These are phyloP conservation scores for Fistulina hepatica DNA, from an alignment of 1,284 basidiomycete species.

Conservation along the genomic window DNA sequence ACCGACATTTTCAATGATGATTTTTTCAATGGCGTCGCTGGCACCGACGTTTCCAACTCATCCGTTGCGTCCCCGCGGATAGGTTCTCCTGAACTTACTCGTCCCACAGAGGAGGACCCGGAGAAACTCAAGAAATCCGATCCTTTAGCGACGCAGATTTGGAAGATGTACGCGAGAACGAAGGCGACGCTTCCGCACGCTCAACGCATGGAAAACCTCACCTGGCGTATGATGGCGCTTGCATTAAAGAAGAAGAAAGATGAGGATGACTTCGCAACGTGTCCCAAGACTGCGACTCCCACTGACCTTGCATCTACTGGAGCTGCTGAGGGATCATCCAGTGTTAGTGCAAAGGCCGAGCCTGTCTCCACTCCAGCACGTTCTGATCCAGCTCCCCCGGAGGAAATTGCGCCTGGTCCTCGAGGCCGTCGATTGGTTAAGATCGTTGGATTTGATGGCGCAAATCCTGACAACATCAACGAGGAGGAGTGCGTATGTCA, in stretches of 20 bases:
- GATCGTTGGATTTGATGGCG: constrained; percentile 70
- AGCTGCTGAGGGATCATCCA: no score
- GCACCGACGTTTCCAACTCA: constrained; percentile 33
- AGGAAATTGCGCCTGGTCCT: constrained; percentile 44
- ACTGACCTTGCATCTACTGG: no score
- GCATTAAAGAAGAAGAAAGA: constrained; percentile 81
- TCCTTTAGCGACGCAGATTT: constrained; percentile 89
- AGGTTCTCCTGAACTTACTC: constrained; percentile 53
- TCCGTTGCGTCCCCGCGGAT: constrained; percentile 51
- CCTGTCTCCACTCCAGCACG: background rate
- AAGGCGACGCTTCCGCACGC: constrained; percentile 84
- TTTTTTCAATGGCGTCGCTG: constrained; percentile 36
- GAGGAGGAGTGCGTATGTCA: constrained; percentile 70
- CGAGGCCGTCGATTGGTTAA: constrained; percentile 59
- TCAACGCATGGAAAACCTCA: constrained; percentile 93
- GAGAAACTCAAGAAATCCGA: constrained; percentile 67
- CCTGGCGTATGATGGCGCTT: constrained; percentile 97
- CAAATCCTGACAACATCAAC: constrained; percentile 54
- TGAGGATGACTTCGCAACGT: constrained; percentile 39
- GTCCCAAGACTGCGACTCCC: background rate
- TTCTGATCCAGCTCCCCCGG: background rate
- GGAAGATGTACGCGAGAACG: constrained; percentile 91
- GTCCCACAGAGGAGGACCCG: constrained; percentile 39
- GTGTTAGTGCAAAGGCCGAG: background rate
- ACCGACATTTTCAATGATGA: constrained; percentile 65